Percentiles rank a stretch among this genome's conserved stretches.
Evolutionary conservation across 805 yeast genomes (phyloP).

Genomic region (Candida alai): DNA sequence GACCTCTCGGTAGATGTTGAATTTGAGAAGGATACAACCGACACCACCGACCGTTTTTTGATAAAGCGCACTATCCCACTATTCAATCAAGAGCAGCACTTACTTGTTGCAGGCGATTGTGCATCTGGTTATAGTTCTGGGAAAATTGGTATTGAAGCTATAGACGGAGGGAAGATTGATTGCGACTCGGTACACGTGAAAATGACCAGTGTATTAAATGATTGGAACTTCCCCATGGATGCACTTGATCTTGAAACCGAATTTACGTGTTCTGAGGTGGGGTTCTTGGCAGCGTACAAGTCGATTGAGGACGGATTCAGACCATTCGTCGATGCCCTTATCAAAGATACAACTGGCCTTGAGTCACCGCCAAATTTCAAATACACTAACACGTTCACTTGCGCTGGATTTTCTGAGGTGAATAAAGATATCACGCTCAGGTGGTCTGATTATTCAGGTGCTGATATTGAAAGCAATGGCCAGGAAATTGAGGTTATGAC

Average conservation of each 20-base stretch:
- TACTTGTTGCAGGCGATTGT: constrained; percentile 14
- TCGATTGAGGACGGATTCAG: constrained; percentile 26
- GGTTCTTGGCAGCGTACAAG: constrained; percentile 11
- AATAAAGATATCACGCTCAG: constrained; percentile 13
- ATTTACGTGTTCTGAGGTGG: constrained; percentile 13
- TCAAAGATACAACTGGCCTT: constrained; percentile 6
- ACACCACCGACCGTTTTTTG: neutral
- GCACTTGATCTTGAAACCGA: constrained; percentile 7
- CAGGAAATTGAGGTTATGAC: constrained; percentile 14
- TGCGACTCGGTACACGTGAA: constrained; percentile 18
- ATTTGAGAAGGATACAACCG: neutral
- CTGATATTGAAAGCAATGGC: constrained; percentile 13
- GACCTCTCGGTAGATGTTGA: neutral
- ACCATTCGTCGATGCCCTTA: constrained; percentile 10
- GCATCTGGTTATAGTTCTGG: constrained; percentile 19
- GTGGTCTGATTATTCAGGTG: constrained; percentile 7
- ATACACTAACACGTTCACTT: constrained; percentile 11
- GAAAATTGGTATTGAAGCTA: constrained; percentile 16
- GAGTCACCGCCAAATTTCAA: constrained; percentile 4
- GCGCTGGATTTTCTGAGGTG: constrained; percentile 8
- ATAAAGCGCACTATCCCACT: constrained; percentile 11
- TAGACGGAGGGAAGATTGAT: constrained; percentile 12
- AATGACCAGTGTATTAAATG: constrained; percentile 17
- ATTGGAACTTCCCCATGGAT: constrained; percentile 16
- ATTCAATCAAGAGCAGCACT: constrained; percentile 8